These are phyloP conservation scores for Mytilinidion resinicola DNA, from an alignment of 495 filamentous ascomycete species.

Conservation along the genomic window DNA sequence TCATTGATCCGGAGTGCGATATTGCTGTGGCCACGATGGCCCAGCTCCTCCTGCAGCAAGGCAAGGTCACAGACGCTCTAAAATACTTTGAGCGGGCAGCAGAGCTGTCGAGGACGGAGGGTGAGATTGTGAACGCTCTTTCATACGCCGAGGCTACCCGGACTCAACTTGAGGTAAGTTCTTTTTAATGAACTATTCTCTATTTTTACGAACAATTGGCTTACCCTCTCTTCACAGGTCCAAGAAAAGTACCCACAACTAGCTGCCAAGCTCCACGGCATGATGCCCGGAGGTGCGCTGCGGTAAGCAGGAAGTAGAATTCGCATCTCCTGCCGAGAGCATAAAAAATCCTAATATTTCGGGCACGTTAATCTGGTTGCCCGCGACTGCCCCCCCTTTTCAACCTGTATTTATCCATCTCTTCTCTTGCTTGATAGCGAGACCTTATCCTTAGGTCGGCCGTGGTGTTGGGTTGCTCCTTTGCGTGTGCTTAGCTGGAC, in stretches of 20 bases:
- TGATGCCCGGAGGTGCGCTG: constrained; percentile 45
- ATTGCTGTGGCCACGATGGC: constrained; percentile 99
- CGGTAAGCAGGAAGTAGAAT: constrained; percentile 30
- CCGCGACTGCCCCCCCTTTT: not conserved
- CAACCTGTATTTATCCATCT: constrained; percentile 1
- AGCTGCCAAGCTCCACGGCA: constrained; percentile 70
- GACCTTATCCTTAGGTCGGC: not conserved
- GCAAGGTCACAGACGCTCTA: constrained; percentile 90
- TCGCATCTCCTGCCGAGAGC: not conserved
- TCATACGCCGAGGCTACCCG: constrained; percentile 96
- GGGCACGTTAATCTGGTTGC: not conserved
- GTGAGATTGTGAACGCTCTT: constrained; percentile 86
- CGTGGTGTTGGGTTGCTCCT: not conserved
- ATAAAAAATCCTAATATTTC: not conserved
- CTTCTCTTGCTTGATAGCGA: not conserved
- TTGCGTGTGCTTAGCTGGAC: not conserved
- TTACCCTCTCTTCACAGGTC: constrained; percentile 43
- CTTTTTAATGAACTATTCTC: not conserved
- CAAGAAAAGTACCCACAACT: constrained; percentile 98
- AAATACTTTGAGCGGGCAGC: constrained; percentile 97
- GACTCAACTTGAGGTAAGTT: constrained; percentile 71
- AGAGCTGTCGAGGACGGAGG: constrained; percentile 90
- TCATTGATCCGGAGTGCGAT: constrained; percentile 97
- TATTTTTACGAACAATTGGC: not conserved
- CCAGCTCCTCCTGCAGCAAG: constrained; percentile 94